Conservation (phyloP, 768 basidiomycete species). For the Cystobasidium ongulense region DNA sequence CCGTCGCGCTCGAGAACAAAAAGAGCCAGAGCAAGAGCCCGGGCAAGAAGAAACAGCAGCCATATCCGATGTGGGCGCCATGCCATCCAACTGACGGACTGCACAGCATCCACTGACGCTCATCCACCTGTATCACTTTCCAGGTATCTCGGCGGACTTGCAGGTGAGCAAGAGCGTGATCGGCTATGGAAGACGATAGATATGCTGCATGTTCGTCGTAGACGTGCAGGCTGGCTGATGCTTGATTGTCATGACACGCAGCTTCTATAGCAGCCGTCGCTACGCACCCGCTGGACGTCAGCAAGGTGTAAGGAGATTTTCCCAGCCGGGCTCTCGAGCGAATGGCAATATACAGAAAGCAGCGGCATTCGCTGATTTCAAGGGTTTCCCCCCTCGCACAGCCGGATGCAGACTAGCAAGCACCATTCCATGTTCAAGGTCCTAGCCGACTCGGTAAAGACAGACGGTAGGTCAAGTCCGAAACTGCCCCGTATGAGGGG, state of each 20-base stretch:
- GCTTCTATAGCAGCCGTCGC: conserved; percentile 1
- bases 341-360: too few relatives aligned
- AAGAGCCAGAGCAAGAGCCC: not conserved
- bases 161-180: conserved; percentile 18
- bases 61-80: conserved; percentile 14
- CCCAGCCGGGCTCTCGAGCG: not conserved
- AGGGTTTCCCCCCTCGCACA: not conserved
- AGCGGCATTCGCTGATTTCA: too few relatives aligned
- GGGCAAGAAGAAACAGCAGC: conserved; percentile 4
- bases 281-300: not conserved
- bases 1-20: not conserved
- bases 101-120: not conserved
- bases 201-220: not conserved
- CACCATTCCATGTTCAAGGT: conserved; percentile 35
- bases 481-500: not conserved
- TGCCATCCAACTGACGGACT: not conserved
- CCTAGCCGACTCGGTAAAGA: conserved; percentile 31
- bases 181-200: not conserved
- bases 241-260: not conserved
- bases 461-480: conserved; percentile 29
- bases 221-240: not conserved
- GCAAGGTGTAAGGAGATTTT: not conserved
- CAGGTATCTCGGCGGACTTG: conserved; percentile 23
- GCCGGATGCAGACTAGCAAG: conserved; percentile 40
- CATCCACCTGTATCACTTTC: not conserved